phyloP scores from a whole-genome alignment of 768 basidiomycete species.

The Boletus patriciae region DNA sequence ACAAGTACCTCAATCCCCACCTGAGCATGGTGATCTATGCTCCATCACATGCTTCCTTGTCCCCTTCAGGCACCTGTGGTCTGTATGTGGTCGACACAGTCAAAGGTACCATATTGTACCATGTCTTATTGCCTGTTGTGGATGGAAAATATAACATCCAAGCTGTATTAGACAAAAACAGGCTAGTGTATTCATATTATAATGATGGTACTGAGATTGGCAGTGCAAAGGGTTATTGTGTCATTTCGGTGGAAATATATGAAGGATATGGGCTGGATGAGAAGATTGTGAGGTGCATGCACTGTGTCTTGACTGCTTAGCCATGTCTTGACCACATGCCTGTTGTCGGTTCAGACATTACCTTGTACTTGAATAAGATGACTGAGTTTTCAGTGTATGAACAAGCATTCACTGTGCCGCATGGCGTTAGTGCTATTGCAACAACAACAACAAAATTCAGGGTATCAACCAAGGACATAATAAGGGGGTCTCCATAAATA shows the following conservation, averaged over 20 bases:
- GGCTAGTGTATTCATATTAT: slow-evolving; percentile 89
- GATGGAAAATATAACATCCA: slow-evolving; percentile 62
- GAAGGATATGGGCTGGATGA: slow-evolving; percentile 70
- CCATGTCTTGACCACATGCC: neutral
- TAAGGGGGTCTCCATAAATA: slow-evolving; percentile 53
- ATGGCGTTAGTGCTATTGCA: slow-evolving; percentile 65
- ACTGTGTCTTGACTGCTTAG: slow-evolving; percentile 21
- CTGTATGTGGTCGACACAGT: slow-evolving; percentile 78
- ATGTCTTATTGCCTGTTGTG: slow-evolving; percentile 50
- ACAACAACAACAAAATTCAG: slow-evolving; percentile 87
- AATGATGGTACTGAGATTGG: slow-evolving; percentile 53
- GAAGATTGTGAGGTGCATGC: slow-evolving; percentile 66
- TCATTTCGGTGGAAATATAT: slow-evolving; percentile 87
- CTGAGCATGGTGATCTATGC: slow-evolving; percentile 65
- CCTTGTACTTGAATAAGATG: slow-evolving; percentile 54
- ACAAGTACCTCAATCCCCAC: slow-evolving; percentile 92
- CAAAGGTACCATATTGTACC: slow-evolving; percentile 77
- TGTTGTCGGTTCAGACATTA: slow-evolving; percentile 48
- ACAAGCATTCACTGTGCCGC: slow-evolving; percentile 68
- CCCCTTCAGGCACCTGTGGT: slow-evolving; percentile 44
- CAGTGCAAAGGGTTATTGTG: slow-evolving; percentile 61
- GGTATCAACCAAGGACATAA: slow-evolving; percentile 81
- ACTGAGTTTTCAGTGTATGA: slow-evolving; percentile 58
- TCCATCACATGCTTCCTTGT: slow-evolving; percentile 16
- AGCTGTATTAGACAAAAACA: slow-evolving; percentile 79